Evolutionary conservation across 371 early-diverging fungal species (phyloP).

Genomic region (Mortierella sp.): DNA sequence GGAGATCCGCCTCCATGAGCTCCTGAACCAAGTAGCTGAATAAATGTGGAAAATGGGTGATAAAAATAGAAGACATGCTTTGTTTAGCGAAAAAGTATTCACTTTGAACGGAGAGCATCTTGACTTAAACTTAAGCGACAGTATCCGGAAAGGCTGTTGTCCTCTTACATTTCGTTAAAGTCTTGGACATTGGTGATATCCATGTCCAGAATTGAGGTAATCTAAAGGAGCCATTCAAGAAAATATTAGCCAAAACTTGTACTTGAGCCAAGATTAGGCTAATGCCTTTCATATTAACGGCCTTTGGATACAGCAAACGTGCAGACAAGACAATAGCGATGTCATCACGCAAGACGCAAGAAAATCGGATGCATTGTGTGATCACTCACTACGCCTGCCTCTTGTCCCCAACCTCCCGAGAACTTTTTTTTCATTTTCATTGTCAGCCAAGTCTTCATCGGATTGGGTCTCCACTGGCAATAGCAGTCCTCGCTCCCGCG

Average conservation of each 20-base stretch:
- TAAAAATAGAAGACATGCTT: slow-evolving; percentile 10
- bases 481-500: slow-evolving; percentile 13
- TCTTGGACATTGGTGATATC: slow-evolving; percentile 71
- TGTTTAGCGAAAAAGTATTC: background rate
- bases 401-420: background rate
- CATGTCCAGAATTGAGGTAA: slow-evolving; percentile 87
- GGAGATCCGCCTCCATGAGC: slow-evolving; percentile 99
- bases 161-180: slow-evolving; percentile 88
- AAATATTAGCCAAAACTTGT: background rate
- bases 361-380: background rate
- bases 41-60: background rate
- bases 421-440: background rate
- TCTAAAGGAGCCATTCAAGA: slow-evolving; percentile 62
- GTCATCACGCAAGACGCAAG: background rate
- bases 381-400: background rate
- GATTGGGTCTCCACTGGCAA: slow-evolving; percentile 2
- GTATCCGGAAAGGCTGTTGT: background rate
- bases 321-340: background rate
- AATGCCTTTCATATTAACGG: background rate
- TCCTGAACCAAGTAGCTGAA: slow-evolving; percentile 87
- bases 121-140: background rate
- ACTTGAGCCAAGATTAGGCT: background rate
- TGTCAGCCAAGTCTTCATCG: slow-evolving; percentile 1
- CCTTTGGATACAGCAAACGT: background rate
- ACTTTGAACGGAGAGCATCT: background rate